Conservation (phyloP, 139 green algal genomes). For the Asterochloris erici region DNA sequence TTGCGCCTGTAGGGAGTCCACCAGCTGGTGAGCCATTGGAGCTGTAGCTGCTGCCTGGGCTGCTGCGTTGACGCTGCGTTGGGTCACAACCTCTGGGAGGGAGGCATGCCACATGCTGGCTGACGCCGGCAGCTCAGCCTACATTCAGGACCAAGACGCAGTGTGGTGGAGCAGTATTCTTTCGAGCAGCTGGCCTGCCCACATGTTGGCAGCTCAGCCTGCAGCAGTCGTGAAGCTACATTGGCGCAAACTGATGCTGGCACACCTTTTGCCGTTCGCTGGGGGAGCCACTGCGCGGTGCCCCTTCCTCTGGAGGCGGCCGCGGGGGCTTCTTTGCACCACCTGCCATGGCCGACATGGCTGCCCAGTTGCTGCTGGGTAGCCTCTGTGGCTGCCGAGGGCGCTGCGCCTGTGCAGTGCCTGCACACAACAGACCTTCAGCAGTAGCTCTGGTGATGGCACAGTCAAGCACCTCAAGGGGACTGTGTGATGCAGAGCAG, state of each 20-base stretch:
- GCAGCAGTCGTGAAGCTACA: too few species aligned
- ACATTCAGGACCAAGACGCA: too few species aligned
- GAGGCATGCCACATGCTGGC: slow-evolving; percentile 12
- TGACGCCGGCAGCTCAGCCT: not conserved
- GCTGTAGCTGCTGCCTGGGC: slow-evolving; percentile 11
- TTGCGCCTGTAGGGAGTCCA: slow-evolving; percentile 65
- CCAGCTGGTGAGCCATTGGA: slow-evolving; percentile 40
- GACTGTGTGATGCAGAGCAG: too few species aligned
- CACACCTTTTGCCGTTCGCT: not conserved
- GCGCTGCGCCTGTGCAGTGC: not conserved
- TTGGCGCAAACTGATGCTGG: too few species aligned
- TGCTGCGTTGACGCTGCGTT: slow-evolving; percentile 13
- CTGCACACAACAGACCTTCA: not conserved
- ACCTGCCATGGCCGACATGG: slow-evolving; percentile 64
- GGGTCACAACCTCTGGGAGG: slow-evolving; percentile 8
- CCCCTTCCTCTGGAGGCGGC: not conserved
- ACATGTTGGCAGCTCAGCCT: too few species aligned
- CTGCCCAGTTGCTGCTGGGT: slow-evolving; percentile 41
- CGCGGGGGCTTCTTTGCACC: slow-evolving; percentile 5
- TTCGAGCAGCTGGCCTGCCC: too few species aligned
- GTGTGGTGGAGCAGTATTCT: not conserved
- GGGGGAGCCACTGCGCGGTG: not conserved
- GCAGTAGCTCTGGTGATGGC: too few species aligned
- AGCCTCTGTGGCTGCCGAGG: slow-evolving; percentile 8
- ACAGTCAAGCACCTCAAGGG: too few species aligned